Evolutionary conservation across 2,329 filamentous ascomycete species (phyloP), one percentile per base, ranked within the genome.

Genomic region (Didymellaceae sp.): DNA sequence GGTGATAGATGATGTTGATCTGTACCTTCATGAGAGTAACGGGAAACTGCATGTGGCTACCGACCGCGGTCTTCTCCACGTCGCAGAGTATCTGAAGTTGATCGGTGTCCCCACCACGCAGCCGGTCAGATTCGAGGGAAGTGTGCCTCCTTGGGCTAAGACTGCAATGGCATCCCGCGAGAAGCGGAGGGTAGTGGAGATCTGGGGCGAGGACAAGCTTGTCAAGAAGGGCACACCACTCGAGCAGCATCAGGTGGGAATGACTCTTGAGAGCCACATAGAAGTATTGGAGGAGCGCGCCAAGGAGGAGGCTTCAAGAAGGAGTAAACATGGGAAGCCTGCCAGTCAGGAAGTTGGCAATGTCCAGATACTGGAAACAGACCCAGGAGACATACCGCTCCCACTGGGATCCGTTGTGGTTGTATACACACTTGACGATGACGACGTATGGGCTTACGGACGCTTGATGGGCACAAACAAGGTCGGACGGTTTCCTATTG

Each of bases 51-150:
- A 61, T 17, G 51, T 66, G 8, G 59, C 54, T 13, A 57, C 57
- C 1, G 58, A 63, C 13, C 40, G 18, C 3, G 61, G 62, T 9
- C 44, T 64, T 4, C 26, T 66, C 9, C 32, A 45, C 9, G 57
- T 38, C 1, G 45, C 55, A 4, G 41, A 52, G 8, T 66, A 64
- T 25, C 31, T 63, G 9, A 52, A 55, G 21, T 45, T 58, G 14
- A 45, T 58, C 16, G 55, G 54, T 2, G 30, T 64, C 4, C 54
- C 59, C 4, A 47, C 55, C 6, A 46, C 51, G n/a, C 57, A 55
- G 21, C 52, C 53, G 16, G 45, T 63, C 1, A 55, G 58, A 11
- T 63, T 66, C 35, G 32, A 57, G 6, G 61, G 62, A 2, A 20
- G 26, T 16, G 53, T 50, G 25, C 61, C 61, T 6, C 32, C 48